These are phyloP conservation scores for Xylariales sp. DNA, from an alignment of 2,329 filamentous ascomycete genomes.

Conservation along the genomic window DNA sequence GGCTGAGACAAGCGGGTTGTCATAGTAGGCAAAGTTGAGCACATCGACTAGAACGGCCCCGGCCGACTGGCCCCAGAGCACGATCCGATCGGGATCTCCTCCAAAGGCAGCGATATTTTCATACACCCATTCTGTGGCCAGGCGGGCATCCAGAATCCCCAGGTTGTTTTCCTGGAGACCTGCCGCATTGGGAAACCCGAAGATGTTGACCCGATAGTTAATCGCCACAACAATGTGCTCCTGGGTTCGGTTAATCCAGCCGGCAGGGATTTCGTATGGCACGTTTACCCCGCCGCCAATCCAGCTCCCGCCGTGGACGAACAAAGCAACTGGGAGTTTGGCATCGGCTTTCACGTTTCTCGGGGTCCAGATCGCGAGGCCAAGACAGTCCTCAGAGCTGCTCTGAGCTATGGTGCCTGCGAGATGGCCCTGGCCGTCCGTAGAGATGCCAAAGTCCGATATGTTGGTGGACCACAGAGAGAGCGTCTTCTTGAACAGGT, in stretches of 20 bases:
- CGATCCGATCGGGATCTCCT: slow-evolving; percentile 16
- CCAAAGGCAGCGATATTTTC: slow-evolving; percentile 31
- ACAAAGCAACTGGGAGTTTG: slow-evolving; percentile 10
- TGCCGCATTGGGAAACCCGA: slow-evolving; percentile 30
- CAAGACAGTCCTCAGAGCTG: slow-evolving; percentile 9
- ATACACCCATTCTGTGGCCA: slow-evolving; percentile 31
- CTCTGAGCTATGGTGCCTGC: slow-evolving; percentile 3
- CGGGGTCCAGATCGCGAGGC: slow-evolving; percentile 10
- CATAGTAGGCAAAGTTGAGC: slow-evolving; percentile 7
- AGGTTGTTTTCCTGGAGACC: slow-evolving; percentile 23
- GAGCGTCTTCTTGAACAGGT: background rate
- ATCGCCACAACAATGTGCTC: slow-evolving; percentile 25
- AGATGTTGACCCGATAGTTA: slow-evolving; percentile 32
- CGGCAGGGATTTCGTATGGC: slow-evolving; percentile 18
- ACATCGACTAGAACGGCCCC: slow-evolving; percentile 7
- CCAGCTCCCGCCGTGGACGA: slow-evolving; percentile 10
- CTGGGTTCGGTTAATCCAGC: slow-evolving; percentile 20
- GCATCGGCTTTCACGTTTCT: background rate
- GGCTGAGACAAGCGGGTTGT: slow-evolving; percentile 6
- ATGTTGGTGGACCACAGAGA: slow-evolving; percentile 4
- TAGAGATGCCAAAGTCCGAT: slow-evolving; percentile 5
- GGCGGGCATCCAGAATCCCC: slow-evolving; percentile 25
- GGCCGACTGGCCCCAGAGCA: slow-evolving; percentile 11
- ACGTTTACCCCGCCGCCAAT: slow-evolving; percentile 7
- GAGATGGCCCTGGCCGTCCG: background rate